These are phyloP conservation scores for Kokia cookei DNA, from an alignment of 441 rosid genomes.

Conservation along the genomic window DNA sequence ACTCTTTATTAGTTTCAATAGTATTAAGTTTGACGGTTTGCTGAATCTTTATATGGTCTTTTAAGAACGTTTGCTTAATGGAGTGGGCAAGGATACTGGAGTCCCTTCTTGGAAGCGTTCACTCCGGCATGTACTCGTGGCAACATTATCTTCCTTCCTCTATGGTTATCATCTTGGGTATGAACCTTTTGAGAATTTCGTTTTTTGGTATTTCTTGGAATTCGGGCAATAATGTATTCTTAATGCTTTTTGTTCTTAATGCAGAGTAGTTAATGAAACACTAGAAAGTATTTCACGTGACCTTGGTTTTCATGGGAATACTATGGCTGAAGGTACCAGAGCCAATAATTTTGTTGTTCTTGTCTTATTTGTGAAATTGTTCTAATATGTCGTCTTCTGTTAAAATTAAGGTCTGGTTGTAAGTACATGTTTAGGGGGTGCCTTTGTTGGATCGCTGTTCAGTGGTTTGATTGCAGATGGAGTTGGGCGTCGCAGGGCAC, in stretches of 20 bases:
- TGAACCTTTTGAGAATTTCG: constrained; percentile 12
- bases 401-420: constrained; percentile 79
- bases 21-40: constrained; percentile 15
- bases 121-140: constrained; percentile 63
- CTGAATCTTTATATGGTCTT: constrained; percentile 1
- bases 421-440: constrained; percentile 90
- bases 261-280: constrained; percentile 74
- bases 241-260: constrained; percentile 11
- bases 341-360: neutral
- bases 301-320: constrained; percentile 61
- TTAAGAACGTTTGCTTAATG: constrained; percentile 46
- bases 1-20: neutral
- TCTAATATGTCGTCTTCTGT: constrained; percentile 12
- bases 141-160: constrained; percentile 48
- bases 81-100: constrained; percentile 52
- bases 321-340: constrained; percentile 59
- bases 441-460: constrained; percentile 77
- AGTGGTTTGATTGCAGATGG: constrained; percentile 93
- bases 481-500: constrained; percentile 82
- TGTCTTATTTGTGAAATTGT: constrained; percentile 7
- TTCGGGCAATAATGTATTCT: neutral
- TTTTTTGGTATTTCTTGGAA: neutral
- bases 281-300: constrained; percentile 65
- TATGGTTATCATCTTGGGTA: constrained; percentile 78
- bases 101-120: constrained; percentile 65